Conservation (phyloP, 2,329 filamentous ascomycete species). For the Neofusicoccum cordaticola region DNA sequence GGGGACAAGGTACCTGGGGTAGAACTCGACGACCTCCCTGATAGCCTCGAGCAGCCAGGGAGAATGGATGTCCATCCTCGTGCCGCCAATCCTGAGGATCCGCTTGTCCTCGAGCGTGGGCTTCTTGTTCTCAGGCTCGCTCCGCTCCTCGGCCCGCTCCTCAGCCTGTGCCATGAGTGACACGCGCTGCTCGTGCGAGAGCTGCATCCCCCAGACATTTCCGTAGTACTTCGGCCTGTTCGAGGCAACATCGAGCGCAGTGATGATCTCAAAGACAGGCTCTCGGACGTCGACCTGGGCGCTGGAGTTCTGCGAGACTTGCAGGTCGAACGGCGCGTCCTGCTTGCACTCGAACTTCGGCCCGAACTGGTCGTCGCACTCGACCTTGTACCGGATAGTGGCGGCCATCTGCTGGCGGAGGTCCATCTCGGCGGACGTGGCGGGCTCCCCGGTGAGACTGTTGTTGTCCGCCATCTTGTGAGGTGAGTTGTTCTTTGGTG, state of each 20-base stretch:
- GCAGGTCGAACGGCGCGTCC: slow-evolving; percentile 6
- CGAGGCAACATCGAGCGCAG: background rate
- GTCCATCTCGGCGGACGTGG: background rate
- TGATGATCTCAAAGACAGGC: slow-evolving; percentile 13
- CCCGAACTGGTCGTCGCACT: slow-evolving; percentile 6
- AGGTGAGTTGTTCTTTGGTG: too few species aligned
- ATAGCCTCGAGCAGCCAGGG: slow-evolving; percentile 10
- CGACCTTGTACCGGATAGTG: slow-evolving; percentile 10
- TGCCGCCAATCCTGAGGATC: slow-evolving; percentile 3
- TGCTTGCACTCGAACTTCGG: slow-evolving; percentile 5
- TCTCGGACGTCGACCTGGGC: background rate
- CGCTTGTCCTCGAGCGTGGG: slow-evolving; percentile 5
- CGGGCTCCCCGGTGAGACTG: background rate
- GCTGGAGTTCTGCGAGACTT: background rate
- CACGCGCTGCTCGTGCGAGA: too few species aligned
- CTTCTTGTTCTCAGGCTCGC: background rate
- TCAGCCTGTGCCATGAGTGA: too few species aligned
- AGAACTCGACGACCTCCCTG: slow-evolving; percentile 11
- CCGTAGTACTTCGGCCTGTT: slow-evolving; percentile 10
- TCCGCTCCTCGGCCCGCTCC: too few species aligned
- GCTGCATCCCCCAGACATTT: background rate
- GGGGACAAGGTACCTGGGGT: background rate
- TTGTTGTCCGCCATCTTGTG: background rate
- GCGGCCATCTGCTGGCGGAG: background rate
- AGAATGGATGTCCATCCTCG: slow-evolving; percentile 5